Base-by-base conservation (phyloP, 2,329 filamentous ascomycete species). In the Diaporthe velutina region DNA sequence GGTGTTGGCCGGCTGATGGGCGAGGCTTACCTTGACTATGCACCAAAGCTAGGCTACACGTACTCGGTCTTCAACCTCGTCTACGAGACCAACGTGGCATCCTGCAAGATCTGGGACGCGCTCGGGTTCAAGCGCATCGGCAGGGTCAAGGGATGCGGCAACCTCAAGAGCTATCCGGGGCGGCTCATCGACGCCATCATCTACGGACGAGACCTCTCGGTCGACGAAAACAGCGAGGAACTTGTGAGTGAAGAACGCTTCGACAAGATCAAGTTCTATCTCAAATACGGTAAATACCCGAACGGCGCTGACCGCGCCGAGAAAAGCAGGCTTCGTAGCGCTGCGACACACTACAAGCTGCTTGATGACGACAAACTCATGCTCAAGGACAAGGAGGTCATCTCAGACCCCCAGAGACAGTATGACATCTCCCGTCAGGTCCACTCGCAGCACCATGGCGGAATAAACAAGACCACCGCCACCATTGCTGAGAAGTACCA, bases 401-500 rank as follows among this genome's bases (percentile, higher is more conserved):
- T 99, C 76, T 94, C 94, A 35, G 96, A 98, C 83, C 95, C 95
- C 17, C 91, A 94, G 80, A 91, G 92, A 78, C 97, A 99, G 86
- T 97, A 97, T 83, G 94, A 97, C 75, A 97, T 98, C 79, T 95
- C 96, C 17, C 89, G 94, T 60, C 88, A 89, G 74, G 89, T 96
- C 50, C 97, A 99, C 84, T 88, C 91, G 74, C 84, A 86, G 73
- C 89, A 93, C 55, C 97, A 99, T 81, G 95, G 94, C 9, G 97
- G 97, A 70, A 98, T 98, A 88, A 99, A 99, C 88, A 98, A 98
- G 86, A 98, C 96, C 0, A 98, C 96, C 1, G 96, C 96, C 28
- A 93, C 92, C 28, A 98, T 99, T 80, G 95, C 96, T 15, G 95
- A 98, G 82, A 94, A 93, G 81, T 98, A 96, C 82, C 97, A 98